These are phyloP conservation scores for Kondoa malvinella DNA, from an alignment of 768 basidiomycete genomes.

Conservation along the genomic window DNA sequence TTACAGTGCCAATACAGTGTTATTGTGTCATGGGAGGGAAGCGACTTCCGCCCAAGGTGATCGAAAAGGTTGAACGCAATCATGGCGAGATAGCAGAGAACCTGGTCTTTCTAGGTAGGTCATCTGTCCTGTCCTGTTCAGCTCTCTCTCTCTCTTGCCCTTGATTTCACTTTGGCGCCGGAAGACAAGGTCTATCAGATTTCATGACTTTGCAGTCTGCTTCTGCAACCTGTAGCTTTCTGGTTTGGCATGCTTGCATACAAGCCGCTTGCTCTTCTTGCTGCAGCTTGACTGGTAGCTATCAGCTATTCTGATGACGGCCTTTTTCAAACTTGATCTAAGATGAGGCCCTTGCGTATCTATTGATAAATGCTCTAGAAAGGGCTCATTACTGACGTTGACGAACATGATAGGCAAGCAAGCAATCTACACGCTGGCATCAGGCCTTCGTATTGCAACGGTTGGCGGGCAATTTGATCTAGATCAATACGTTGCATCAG, in stretches of 20 bases:
- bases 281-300: neutral
- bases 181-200: neutral
- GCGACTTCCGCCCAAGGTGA: conserved; percentile 7
- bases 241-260: neutral
- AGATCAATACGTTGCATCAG: conserved; percentile 45
- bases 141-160: neutral
- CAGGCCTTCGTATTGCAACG: conserved; percentile 25
- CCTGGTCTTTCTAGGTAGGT: conserved; percentile 17
- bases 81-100: conserved; percentile 10
- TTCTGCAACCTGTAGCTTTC: neutral
- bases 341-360: conserved; percentile 12
- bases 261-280: neutral
- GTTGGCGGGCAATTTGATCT: conserved; percentile 35
- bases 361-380: neutral
- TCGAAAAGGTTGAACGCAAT: conserved; percentile 10
- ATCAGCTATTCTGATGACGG: neutral
- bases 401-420: conserved; percentile 15
- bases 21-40: conserved; percentile 13
- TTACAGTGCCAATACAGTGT: conserved; percentile 10
- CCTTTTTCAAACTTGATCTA: conserved; percentile 17
- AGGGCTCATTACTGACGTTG: neutral
- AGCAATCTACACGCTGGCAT: conserved; percentile 20
- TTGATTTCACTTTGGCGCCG: neutral
- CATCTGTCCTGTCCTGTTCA: neutral
- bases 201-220: conserved; percentile 1